Evolutionary conservation across 2,329 filamentous ascomycete species (phyloP).

Genomic region (Verticillium klebahnii): DNA sequence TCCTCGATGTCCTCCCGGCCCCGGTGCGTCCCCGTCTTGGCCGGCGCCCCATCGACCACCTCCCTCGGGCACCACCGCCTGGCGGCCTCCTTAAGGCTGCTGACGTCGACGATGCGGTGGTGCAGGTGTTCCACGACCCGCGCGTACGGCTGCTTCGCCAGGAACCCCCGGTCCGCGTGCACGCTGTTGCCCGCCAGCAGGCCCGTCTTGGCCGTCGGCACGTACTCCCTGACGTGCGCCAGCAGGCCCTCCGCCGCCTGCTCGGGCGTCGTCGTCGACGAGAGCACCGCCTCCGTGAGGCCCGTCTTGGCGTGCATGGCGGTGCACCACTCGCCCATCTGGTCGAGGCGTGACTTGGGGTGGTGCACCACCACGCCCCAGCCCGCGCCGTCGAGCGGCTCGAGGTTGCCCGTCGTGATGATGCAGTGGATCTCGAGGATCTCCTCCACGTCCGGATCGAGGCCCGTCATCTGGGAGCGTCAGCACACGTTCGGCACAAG

Average conservation of each 20-base stretch:
- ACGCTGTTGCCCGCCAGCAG: constrained; percentile 90
- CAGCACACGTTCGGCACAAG: neutral
- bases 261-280: constrained; percentile 67
- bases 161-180: constrained; percentile 81
- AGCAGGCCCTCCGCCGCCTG: constrained; percentile 70
- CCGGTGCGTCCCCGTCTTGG: constrained; percentile 73
- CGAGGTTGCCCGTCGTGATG: constrained; percentile 76
- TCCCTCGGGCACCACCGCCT: constrained; percentile 70
- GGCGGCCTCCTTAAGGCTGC: constrained; percentile 84
- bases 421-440: constrained; percentile 93
- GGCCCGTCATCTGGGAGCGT: constrained; percentile 77
- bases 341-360: constrained; percentile 61
- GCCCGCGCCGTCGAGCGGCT: constrained; percentile 69
- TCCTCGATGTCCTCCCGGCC: constrained; percentile 88
- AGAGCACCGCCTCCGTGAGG: constrained; percentile 69
- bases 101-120: constrained; percentile 90
- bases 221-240: constrained; percentile 68
- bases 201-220: constrained; percentile 62
- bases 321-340: constrained; percentile 88
- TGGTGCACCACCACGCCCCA: constrained; percentile 80
- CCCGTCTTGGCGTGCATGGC: constrained; percentile 76
- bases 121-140: constrained; percentile 73
- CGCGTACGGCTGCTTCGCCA: constrained; percentile 69
- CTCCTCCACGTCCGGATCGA: constrained; percentile 70
- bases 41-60: constrained; percentile 57